Evolutionary conservation across 2,329 filamentous ascomycete genomes (phyloP).

Genomic region (Venturia aucupariae): DNA sequence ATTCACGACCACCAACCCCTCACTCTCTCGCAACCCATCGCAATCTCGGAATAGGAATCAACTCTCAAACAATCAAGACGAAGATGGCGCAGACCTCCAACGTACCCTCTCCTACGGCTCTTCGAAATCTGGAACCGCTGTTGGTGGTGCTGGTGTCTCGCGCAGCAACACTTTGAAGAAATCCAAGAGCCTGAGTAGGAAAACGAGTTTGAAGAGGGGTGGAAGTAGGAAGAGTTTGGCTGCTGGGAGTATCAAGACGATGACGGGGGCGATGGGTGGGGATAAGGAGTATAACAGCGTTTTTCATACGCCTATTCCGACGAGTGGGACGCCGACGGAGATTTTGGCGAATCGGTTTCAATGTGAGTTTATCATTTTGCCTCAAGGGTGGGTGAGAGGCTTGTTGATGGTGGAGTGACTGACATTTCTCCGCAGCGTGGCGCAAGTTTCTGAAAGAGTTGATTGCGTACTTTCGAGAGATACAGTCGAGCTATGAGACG

Average conservation of each 20-base stretch:
- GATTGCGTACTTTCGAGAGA: slow-evolving; percentile 86
- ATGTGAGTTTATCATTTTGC: slow-evolving; percentile 43
- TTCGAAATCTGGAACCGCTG: not conserved
- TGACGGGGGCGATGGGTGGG: slow-evolving; percentile 55
- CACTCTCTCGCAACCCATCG: not conserved
- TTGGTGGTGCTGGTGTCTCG: not conserved
- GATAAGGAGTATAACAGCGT: slow-evolving; percentile 63
- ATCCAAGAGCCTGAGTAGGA: slow-evolving; percentile 67
- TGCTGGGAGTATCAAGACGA: slow-evolving; percentile 64
- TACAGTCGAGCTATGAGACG: slow-evolving; percentile 80
- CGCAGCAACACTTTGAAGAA: slow-evolving; percentile 74
- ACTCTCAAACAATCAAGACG: not conserved
- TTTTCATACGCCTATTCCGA: slow-evolving; percentile 85
- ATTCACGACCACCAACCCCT: not conserved
- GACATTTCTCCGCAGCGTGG: slow-evolving; percentile 55
- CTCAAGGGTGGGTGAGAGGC: not conserved
- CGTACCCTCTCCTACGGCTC: slow-evolving; percentile 19
- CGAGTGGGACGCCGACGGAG: slow-evolving; percentile 78
- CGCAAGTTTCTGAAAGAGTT: slow-evolving; percentile 90
- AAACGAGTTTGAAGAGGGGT: slow-evolving; percentile 66
- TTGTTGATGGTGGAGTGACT: not conserved
- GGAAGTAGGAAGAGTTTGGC: slow-evolving; percentile 72
- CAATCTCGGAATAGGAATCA: not conserved
- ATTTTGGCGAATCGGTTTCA: slow-evolving; percentile 81
- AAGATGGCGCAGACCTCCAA: slow-evolving; percentile 18